Evolutionary conservation across 2,329 filamentous ascomycete genomes (phyloP).

Genomic region (Chaetomium sp.): DNA sequence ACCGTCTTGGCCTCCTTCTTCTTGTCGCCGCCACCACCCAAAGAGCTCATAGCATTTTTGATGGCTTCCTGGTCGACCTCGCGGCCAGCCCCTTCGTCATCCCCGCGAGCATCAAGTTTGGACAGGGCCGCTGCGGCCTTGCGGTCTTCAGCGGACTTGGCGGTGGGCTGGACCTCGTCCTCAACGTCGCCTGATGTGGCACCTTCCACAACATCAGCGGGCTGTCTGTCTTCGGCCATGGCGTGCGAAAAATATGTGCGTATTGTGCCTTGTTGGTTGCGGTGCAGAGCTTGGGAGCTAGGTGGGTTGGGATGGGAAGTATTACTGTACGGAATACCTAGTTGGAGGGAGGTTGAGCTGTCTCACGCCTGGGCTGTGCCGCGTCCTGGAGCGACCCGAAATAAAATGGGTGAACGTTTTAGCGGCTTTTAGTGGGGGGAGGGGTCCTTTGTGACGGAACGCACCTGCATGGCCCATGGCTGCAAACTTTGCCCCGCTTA

Average conservation of each 20-base stretch:
- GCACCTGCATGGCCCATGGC: no score
- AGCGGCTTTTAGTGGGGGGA: no score
- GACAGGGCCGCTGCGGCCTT: conserved; percentile 70
- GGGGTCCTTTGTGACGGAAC: no score
- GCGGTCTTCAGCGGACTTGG: conserved; percentile 67
- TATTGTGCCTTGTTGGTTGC: background rate
- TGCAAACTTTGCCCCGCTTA: background rate
- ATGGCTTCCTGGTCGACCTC: conserved; percentile 65
- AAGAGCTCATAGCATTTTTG: conserved; percentile 62
- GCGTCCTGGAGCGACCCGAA: conserved; percentile 5
- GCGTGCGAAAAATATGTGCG: conserved; percentile 8
- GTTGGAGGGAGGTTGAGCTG: background rate
- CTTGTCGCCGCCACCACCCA: conserved; percentile 39
- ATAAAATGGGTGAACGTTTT: no score
- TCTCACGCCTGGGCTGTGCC: background rate
- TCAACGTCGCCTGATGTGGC: conserved; percentile 53
- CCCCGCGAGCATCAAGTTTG: conserved; percentile 54
- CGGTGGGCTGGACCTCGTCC: conserved; percentile 44
- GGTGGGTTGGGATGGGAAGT: background rate
- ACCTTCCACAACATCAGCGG: conserved; percentile 51
- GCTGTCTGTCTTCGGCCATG: conserved; percentile 59
- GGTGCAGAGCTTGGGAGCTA: background rate
- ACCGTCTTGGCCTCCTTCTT: conserved; percentile 52
- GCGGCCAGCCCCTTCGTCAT: conserved; percentile 41
- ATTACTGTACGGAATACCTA: no score